Base-by-base conservation (phyloP, 225 moss, liverwort and hornwort genomes). In the Takakia lepidozioides region DNA sequence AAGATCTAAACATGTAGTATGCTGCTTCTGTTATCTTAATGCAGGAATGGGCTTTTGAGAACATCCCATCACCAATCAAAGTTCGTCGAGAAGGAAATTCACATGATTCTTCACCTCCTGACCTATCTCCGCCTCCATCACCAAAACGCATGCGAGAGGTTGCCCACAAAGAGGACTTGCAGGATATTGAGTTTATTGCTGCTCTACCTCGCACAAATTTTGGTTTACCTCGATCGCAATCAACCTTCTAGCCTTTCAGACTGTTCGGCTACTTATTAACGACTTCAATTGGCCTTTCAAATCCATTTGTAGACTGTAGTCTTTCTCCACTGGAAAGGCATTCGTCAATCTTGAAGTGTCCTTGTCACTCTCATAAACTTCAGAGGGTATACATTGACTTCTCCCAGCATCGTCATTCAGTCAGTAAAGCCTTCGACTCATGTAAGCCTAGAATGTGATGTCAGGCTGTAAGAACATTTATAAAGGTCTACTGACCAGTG, bases 61-160 rank as follows among this genome's bases (percentile, higher is more conserved):
- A 62, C 63, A 38, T 77, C 46, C 77, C 73, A 29, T 77, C 82
- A 16, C 82, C 82, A 48, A 65, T 82, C 70, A 82, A 73, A 77
- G 68, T 77, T 5, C 78, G 69, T 48, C 48, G 66, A 45, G 67
- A 70, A 39, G 51, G 49, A 22, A 77, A 70, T 40, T 29, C 60
- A 10, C 50, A 39, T 61, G 77, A 73, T 39, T 55, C 67, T 55
- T 19, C 59, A 44, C 67, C 82, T 32, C 67, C 61, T 38, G 82
- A 82, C 47, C 67, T 73, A 46, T 82, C 77, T 25, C 82, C 82
- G 21, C 82, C 82, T 48, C 77, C 82, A 38, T 82, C 82, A 40
- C 82, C 82, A 23, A 82, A 82, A 66, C 77, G 82, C 61, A 82
- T 73, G 55, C 69, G 82, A 61, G 82, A 82, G 48, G 47, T 67